These are phyloP conservation scores for Cytauxzoon felis DNA, from an alignment of 169 alveolate genomes.

Conservation along the genomic window DNA sequence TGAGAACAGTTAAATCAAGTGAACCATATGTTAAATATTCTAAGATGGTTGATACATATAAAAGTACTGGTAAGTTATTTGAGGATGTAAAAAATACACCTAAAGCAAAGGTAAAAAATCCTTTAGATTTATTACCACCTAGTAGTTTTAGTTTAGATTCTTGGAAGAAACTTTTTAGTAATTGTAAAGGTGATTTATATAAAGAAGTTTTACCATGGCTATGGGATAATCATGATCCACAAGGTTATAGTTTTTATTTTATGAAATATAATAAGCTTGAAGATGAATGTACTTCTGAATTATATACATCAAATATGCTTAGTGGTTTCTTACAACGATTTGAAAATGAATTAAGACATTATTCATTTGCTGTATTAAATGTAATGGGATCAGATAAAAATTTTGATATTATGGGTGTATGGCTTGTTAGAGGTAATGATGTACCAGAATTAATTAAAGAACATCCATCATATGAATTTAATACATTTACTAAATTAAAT, in stretches of 20 bases:
- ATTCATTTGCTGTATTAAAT: constrained; percentile 90
- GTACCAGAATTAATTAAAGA: constrained; percentile 87
- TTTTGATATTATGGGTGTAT: constrained; percentile 92
- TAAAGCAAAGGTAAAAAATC: constrained; percentile 69
- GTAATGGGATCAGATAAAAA: constrained; percentile 89
- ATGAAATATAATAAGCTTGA: constrained; percentile 90
- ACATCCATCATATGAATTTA: constrained; percentile 94
- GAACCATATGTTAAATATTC: constrained; percentile 23
- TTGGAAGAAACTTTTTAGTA: constrained; percentile 92
- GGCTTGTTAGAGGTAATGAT: constrained; percentile 93
- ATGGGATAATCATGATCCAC: constrained; percentile 81
- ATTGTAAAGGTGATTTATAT: constrained; percentile 83
- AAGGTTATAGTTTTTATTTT: constrained; percentile 88
- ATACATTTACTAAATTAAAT: constrained; percentile 82
- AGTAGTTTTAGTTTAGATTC: constrained; percentile 84
- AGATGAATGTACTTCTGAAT: constrained; percentile 89
- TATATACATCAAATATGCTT: constrained; percentile 86
- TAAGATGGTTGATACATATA: constrained; percentile 31
- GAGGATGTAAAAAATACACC: constrained; percentile 12
- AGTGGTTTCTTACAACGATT: constrained; percentile 92
- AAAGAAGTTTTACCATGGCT: constrained; percentile 87
- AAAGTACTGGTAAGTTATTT: constrained; percentile 12
- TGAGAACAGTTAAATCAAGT: constrained; percentile 55
- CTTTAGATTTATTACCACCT: constrained; percentile 87
- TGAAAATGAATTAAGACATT: constrained; percentile 87